phyloP scores from a whole-genome alignment of 352 stramenopile species.

The Aphanomyces stellatus region DNA sequence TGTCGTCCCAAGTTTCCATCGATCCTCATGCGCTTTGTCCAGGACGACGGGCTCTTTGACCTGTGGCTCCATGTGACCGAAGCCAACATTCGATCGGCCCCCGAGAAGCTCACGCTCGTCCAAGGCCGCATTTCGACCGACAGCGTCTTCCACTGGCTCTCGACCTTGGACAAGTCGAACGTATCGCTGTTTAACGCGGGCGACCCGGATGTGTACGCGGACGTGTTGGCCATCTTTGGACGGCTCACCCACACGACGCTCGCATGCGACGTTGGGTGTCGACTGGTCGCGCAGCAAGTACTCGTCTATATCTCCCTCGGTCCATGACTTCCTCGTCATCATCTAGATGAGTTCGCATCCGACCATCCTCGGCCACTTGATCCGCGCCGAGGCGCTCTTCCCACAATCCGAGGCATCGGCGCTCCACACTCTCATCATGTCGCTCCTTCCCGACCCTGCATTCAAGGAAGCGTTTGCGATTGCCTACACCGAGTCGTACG shows the following conservation, averaged over 20 bases:
- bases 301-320: too few relatives aligned
- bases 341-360: not conserved
- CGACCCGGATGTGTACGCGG: not conserved
- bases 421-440: slow-evolving; percentile 92
- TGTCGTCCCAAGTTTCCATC: slow-evolving; percentile 3
- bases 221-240: not conserved
- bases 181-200: not conserved
- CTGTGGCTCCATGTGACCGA: slow-evolving; percentile 21
- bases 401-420: slow-evolving; percentile 65
- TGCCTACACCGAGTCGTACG: slow-evolving; percentile 93
- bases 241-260: not conserved
- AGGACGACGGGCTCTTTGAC: not conserved
- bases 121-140: slow-evolving; percentile 13
- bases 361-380: slow-evolving; percentile 29
- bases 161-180: not conserved
- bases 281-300: slow-evolving; percentile 10
- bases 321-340: not conserved
- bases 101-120: slow-evolving; percentile 11
- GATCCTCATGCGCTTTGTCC: not conserved
- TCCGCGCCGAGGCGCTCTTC: slow-evolving; percentile 77
- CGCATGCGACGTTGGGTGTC: slow-evolving; percentile 6
- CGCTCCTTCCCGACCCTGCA: slow-evolving; percentile 91
- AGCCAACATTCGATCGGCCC: not conserved
- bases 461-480: slow-evolving; percentile 96
- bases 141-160: not conserved